phyloP scores from a whole-genome alignment of 2,329 filamentous ascomycete genomes.

The Daldinia eschscholtzii region DNA sequence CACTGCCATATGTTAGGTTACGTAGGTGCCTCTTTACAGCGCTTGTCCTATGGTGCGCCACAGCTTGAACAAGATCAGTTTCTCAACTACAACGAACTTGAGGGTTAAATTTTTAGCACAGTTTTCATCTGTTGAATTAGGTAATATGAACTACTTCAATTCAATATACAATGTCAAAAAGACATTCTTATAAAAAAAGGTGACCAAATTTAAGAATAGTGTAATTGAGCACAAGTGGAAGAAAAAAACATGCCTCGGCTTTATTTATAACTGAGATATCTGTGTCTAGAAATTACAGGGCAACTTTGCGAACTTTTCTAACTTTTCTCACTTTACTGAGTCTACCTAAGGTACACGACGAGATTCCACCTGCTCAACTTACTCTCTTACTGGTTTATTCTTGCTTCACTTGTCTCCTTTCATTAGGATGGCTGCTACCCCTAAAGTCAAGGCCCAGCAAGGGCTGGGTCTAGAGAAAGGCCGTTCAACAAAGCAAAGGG shows the following conservation, averaged over 20 bases:
- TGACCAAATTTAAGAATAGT: background rate
- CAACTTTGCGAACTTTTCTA: background rate
- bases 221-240: background rate
- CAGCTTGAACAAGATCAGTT: background rate
- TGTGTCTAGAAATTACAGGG: background rate
- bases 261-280: background rate
- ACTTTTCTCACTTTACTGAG: background rate
- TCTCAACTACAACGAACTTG: background rate
- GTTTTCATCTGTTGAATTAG: constrained; percentile 6
- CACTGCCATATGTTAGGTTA: constrained; percentile 9
- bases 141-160: background rate
- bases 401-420: background rate
- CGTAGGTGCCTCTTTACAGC: constrained; percentile 1
- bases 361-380: no score
- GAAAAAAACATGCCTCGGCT: background rate
- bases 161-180: background rate
- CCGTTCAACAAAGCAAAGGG: constrained; percentile 47
- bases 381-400: background rate
- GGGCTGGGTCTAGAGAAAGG: constrained; percentile 9
- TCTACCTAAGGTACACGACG: background rate
- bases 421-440: constrained; percentile 35
- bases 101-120: constrained; percentile 4
- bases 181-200: background rate
- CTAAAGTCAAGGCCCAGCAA: constrained; percentile 24
- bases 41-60: background rate